Evolutionary conservation across 805 yeast genomes (phyloP).

Genomic region (Pichia membranifaciens): DNA sequence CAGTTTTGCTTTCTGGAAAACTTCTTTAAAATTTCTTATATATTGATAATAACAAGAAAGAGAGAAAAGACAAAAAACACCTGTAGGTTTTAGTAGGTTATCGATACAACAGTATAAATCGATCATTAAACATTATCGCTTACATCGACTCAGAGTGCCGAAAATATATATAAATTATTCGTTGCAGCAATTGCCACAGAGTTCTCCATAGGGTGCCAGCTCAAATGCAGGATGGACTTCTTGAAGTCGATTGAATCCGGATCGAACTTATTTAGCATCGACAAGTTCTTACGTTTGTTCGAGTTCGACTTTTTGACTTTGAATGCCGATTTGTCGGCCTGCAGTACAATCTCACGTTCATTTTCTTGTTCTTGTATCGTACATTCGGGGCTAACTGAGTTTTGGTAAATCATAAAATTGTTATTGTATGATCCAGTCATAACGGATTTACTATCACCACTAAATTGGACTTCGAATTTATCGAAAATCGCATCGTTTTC

Average conservation of each 20-base stretch:
- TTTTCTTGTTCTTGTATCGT: slow-evolving; percentile 21
- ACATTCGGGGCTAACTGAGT: slow-evolving; percentile 42
- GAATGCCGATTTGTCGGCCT: slow-evolving; percentile 97
- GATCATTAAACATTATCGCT: neutral
- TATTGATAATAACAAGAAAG: slow-evolving; percentile 1
- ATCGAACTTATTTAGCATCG: slow-evolving; percentile 58
- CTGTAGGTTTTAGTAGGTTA: too few species aligned
- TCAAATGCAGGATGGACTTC: slow-evolving; percentile 86
- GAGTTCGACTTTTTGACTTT: slow-evolving; percentile 61
- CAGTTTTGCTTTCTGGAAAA: too few species aligned
- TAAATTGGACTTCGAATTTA: slow-evolving; percentile 92
- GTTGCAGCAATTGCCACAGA: slow-evolving; percentile 98
- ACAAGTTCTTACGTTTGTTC: slow-evolving; percentile 31
- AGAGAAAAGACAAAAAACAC: too few species aligned
- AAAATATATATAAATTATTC: slow-evolving; percentile 81
- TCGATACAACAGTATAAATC: neutral
- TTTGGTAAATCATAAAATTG: slow-evolving; percentile 94
- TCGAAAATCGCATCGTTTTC: slow-evolving; percentile 98
- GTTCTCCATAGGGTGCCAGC: slow-evolving; percentile 98
- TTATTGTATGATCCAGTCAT: slow-evolving; percentile 98
- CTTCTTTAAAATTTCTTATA: neutral
- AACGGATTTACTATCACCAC: slow-evolving; percentile 86
- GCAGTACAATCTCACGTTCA: slow-evolving; percentile 70
- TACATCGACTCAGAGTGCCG: slow-evolving; percentile 46
- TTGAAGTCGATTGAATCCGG: slow-evolving; percentile 84